These are phyloP conservation scores for Aspergillus clavatus DNA, from an alignment of 2,329 filamentous ascomycete species.

Conservation along the genomic window DNA sequence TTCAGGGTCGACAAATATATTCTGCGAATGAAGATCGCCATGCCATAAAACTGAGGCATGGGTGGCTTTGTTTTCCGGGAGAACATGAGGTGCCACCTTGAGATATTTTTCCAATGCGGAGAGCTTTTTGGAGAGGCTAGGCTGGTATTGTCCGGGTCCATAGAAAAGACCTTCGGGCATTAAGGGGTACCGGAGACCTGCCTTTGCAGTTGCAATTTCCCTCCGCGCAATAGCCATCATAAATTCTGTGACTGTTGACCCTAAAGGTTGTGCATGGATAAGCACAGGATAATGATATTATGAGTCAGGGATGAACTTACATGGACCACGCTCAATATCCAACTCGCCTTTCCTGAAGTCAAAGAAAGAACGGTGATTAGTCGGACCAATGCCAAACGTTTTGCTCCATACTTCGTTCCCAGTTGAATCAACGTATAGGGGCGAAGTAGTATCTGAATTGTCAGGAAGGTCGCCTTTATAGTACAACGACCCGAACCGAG, in stretches of 20 bases:
- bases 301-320: conserved; percentile 11
- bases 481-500: conserved; percentile 17
- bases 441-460: conserved; percentile 1
- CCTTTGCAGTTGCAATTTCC: conserved; percentile 12
- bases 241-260: conserved; percentile 8
- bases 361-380: conserved; percentile 18
- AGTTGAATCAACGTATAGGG: conserved; percentile 9
- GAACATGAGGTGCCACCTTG: conserved; percentile 10
- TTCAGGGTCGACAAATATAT: conserved; percentile 19
- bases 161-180: conserved; percentile 18
- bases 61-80: conserved; percentile 11
- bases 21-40: conserved; percentile 14
- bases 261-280: conserved; percentile 5
- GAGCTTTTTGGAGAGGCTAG: conserved; percentile 12
- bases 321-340: conserved; percentile 20
- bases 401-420: conserved; percentile 13
- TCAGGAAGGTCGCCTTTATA: conserved; percentile 16
- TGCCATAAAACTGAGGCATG: conserved; percentile 16
- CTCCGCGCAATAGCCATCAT: conserved; percentile 8
- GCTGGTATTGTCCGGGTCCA: conserved; percentile 17
- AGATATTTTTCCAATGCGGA: conserved; percentile 13
- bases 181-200: conserved; percentile 10
- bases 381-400: conserved; percentile 18
- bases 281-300: conserved; percentile 5
- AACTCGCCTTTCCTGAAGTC: conserved; percentile 18